Base-by-base conservation (phyloP, 441 rosid species). In the Lepidium campestre region DNA sequence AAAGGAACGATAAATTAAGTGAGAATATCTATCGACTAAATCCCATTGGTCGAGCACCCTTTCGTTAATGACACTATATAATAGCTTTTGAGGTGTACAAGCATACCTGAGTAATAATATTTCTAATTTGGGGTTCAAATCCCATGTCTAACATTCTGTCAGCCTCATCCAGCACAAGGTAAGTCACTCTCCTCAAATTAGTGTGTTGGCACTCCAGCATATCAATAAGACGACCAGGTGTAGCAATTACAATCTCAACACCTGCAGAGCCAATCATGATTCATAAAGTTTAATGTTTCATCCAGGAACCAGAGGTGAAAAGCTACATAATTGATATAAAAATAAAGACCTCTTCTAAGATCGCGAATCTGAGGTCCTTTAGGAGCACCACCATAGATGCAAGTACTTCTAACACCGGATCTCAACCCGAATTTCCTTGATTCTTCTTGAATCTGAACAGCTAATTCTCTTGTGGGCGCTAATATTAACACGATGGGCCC, bases 141-240 rank as follows among this genome's bases (percentile, higher is more conserved):
- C 99, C 99, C 99, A 94, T 94, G 77, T 94, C 99, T 81, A 94
- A 78, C 99, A 94, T 94, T 67, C 98, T 71, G 77, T 94, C 99
- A 55, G 98, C 97, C 74, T 94, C 99, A 75, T 89, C 99, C 84
- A 94, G 74, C 9, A 94, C 99, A 71, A 94, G 94, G 84, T 89
- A 94, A 47, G 96, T 94, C 68, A 91, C 98, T 79, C 97, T 80
- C 67, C 71, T 81, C 83, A 94, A 83, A 82, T 85, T 88, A 47
- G 96, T 89, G 62, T 86, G 80, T 67, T 86, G 93, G 60, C 86
- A 85, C 75, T 88, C 99, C 85, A 94, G 65, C 96, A 91, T 89
- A 80, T 94, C 99, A 46, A 91, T 88, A 62, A 94, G 72, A 46
- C 99, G 89, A 78, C 99, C 99, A 65, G 99, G 99, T 49, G 98